phyloP scores from a whole-genome alignment of 2,329 filamentous ascomycete genomes.

The Paraphaeosphaeria sporulosa region DNA sequence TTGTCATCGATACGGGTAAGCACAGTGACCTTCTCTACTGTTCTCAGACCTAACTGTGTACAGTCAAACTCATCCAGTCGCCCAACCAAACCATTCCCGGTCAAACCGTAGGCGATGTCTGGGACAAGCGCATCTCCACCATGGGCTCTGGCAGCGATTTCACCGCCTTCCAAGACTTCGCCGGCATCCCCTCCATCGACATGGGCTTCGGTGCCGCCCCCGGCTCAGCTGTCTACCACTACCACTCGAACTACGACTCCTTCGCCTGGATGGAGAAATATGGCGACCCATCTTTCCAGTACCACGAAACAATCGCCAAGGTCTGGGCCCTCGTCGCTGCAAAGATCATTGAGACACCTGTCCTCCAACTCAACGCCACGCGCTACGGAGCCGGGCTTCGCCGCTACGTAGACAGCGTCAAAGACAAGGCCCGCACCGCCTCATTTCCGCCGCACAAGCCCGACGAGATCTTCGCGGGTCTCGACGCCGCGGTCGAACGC shows the following conservation, averaged over 20 bases:
- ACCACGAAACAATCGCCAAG: slow-evolving; percentile 62
- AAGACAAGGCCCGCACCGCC: slow-evolving; percentile 36
- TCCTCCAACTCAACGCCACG: slow-evolving; percentile 56
- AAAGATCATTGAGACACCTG: slow-evolving; percentile 55
- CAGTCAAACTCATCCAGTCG: slow-evolving; percentile 46
- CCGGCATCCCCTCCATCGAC: slow-evolving; percentile 58
- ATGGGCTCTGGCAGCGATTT: slow-evolving; percentile 62
- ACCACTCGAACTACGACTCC: slow-evolving; percentile 85
- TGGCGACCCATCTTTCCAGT: slow-evolving; percentile 70
- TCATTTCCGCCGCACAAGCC: neutral
- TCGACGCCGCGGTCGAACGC: slow-evolving; percentile 58
- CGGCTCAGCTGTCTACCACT: slow-evolving; percentile 69
- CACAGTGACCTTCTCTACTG: slow-evolving; percentile 26
- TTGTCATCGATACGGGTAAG: slow-evolving; percentile 70
- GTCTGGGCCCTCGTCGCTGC: slow-evolving; percentile 56
- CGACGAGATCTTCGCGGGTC: slow-evolving; percentile 52
- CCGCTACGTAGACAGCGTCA: slow-evolving; percentile 53
- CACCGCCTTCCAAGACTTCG: slow-evolving; percentile 62
- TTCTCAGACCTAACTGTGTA: slow-evolving; percentile 19
- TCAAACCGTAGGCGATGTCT: slow-evolving; percentile 72
- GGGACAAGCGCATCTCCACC: slow-evolving; percentile 64
- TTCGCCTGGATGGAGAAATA: slow-evolving; percentile 84
- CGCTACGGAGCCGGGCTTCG: slow-evolving; percentile 55
- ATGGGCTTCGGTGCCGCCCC: slow-evolving; percentile 53
- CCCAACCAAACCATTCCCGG: slow-evolving; percentile 76